Base-by-base conservation (phyloP, 1,139 yeast species). In the Diutina mesorugosa region DNA sequence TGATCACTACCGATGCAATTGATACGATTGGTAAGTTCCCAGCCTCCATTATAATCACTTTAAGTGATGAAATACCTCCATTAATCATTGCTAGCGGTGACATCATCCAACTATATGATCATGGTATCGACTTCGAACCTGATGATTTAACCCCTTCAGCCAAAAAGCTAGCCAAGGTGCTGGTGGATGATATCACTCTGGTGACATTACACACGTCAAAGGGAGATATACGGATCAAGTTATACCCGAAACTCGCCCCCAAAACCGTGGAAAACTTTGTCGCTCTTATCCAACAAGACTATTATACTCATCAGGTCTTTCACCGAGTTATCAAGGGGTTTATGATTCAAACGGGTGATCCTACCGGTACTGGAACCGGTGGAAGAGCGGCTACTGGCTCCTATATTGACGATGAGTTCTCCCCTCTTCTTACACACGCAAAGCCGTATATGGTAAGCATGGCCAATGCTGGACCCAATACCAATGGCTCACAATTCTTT, bases 231-330 rank as follows among this genome's bases (percentile, higher is more conserved):
- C 66, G 65, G 46, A 60, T 79, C 45, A 62, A 66, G 32, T 62
- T 78, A n/a, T 73, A 63, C 60, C 70, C 71, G 2, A 63, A 67
- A 47, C 63, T 67, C 32, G 73, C 77, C 0, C 81, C 81, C 1
- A 63, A 69, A 56, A 73, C 81, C 1, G 76, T 71, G 4, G 77
- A 76, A 59, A 79, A 78, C 62, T 78, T 78, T 59, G 63, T 71
- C 10, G 64, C 65, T 16, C 67, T 72, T 32, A 71, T 78, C 60
- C 58, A 63, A 47, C 67, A 65, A 4, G 72, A 72, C 16, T 76
- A 74, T 62, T 78, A 77, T 64, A 69, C 76, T 60, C 66, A 67
- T 45, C 63, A 73, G 10, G 69, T 71, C 0, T 48, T 48, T 18
- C 51, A 48, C 21, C 54, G 45, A 70, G 76, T 60, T 10, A 16